Conservation (phyloP, 345 rosid genomes). For the Salix udensis region DNA sequence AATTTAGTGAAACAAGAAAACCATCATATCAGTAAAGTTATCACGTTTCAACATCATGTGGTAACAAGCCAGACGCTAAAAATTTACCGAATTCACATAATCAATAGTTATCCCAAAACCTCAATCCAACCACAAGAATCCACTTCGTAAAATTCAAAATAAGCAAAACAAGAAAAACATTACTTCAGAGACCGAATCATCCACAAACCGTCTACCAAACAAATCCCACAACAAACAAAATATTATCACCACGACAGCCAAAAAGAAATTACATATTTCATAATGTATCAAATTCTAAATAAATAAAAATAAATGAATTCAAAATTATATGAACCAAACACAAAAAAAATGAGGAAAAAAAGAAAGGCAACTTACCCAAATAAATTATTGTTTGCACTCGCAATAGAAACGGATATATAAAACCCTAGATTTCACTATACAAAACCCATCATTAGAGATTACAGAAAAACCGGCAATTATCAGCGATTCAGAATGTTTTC, state of each 20-base stretch:
- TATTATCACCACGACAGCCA: not conserved
- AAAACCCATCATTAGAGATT: conserved; percentile 33
- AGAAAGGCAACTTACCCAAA: conserved; percentile 8
- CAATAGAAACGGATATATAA: not conserved
- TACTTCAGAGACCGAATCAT: not conserved
- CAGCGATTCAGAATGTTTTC: not conserved
- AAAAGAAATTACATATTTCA: not conserved
- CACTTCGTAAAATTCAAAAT: not conserved
- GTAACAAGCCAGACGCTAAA: not conserved
- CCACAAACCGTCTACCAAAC: not conserved
- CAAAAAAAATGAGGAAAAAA: not conserved
- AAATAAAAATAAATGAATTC: not conserved
- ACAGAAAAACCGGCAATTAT: not conserved
- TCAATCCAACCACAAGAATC: not conserved
- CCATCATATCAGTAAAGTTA: not conserved
- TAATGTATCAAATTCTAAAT: not conserved
- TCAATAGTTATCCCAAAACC: not conserved
- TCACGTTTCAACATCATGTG: not conserved
- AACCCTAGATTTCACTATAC: conserved; percentile 47
- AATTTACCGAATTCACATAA: not conserved
- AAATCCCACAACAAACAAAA: not conserved
- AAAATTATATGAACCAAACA: not conserved
- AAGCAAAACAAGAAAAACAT: too few relatives aligned
- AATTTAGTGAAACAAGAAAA: not conserved
- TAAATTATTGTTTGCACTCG: not conserved